A percentile compares a stretch with the other conserved stretches of the same genome.
These are phyloP conservation scores for Paramyrothecium roridum DNA, from an alignment of 2,329 filamentous ascomycete genomes.

Conservation along the genomic window DNA sequence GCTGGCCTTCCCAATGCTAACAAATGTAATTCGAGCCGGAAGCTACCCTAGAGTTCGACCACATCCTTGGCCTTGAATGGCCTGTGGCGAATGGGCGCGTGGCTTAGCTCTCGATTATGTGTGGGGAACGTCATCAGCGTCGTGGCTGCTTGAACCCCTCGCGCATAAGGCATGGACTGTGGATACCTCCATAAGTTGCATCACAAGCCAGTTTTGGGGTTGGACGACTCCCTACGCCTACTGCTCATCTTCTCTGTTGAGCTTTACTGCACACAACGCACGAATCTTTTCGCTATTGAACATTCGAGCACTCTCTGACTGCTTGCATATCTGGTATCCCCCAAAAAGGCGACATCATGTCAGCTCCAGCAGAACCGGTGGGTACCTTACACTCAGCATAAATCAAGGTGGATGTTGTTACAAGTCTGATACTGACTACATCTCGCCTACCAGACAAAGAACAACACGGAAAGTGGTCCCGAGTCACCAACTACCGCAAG, in stretches of 20 bases:
- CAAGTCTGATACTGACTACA: slow-evolving; percentile 15
- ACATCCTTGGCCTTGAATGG: background rate
- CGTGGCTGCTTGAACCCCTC: slow-evolving; percentile 25
- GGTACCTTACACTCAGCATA: slow-evolving; percentile 18
- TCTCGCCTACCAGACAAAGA: slow-evolving; percentile 37
- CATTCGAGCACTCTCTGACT: background rate
- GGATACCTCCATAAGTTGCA: background rate
- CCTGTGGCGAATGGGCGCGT: slow-evolving; percentile 15
- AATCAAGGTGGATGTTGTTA: slow-evolving; percentile 7
- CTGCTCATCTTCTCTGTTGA: background rate
- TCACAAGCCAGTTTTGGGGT: background rate
- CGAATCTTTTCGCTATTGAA: background rate
- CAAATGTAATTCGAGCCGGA: background rate
- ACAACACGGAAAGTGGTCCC: slow-evolving; percentile 38
- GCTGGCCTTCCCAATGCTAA: background rate
- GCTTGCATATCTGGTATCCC: slow-evolving; percentile 4
- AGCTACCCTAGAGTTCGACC: background rate
- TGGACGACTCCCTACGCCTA: background rate
- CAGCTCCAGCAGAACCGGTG: slow-evolving; percentile 41
- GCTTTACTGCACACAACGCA: background rate
- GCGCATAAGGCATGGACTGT: slow-evolving; percentile 5
- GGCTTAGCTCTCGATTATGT: slow-evolving; percentile 14
- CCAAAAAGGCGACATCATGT: slow-evolving; percentile 28
- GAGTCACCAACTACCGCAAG: slow-evolving; percentile 65
- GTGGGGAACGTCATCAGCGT: slow-evolving; percentile 37